Conservation (phyloP, 176 grass and related monocot genomes). For the Musa itinerans region DNA sequence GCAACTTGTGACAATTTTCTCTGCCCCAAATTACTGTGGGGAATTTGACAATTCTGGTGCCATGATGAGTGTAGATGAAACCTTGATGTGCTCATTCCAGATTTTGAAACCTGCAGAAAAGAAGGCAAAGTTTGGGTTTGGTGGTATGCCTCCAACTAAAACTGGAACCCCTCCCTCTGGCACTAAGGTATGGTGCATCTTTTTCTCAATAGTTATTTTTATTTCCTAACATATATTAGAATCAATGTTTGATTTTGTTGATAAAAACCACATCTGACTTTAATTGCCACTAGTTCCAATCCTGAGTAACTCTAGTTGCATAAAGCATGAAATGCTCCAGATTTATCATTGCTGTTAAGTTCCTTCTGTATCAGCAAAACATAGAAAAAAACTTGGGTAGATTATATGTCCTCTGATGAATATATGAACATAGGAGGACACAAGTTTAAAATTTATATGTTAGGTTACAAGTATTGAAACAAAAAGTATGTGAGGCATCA, state of each 20-base stretch:
- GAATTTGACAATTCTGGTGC: constrained; percentile 11
- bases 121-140: not conserved
- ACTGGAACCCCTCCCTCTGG: not conserved
- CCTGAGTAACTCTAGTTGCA: not conserved
- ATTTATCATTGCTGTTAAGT: not conserved
- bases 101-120: constrained; percentile 1
- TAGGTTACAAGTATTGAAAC: not conserved
- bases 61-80: constrained; percentile 10
- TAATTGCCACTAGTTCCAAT: not conserved
- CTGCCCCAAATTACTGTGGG: constrained; percentile 6
- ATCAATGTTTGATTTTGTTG: too few relatives aligned
- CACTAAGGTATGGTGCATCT: not conserved
- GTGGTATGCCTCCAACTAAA: not conserved
- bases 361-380: not conserved
- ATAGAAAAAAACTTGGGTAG: not conserved
- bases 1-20: constrained; percentile 6
- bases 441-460: too few relatives aligned
- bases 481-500: not conserved
- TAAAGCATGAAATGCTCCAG: not conserved
- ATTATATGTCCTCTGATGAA: not conserved
- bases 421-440: not conserved
- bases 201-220: not conserved
- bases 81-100: constrained; percentile 8
- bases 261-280: too few relatives aligned
- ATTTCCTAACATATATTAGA: too few relatives aligned